A percentile compares a stretch with the other conserved stretches of the same genome.
Conservation (phyloP, 2,329 filamentous ascomycete genomes). For the Aureobasidium sp. region DNA sequence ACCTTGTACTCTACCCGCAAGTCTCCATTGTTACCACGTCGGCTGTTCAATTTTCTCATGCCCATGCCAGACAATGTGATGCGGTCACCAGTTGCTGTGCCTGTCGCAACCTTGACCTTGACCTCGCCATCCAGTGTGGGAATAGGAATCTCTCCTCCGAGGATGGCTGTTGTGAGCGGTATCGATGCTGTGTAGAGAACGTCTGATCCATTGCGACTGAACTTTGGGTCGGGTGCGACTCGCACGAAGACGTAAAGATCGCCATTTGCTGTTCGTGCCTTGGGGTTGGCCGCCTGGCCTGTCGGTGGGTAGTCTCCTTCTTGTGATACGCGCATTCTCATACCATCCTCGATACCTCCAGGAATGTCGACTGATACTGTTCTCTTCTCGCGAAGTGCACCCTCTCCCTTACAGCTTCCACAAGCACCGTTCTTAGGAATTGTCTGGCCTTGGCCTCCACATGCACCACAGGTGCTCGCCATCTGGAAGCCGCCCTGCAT, state of each 20-base stretch:
- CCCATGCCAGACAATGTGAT: slow-evolving; percentile 85
- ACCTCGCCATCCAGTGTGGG: slow-evolving; percentile 87
- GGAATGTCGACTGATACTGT: slow-evolving; percentile 87
- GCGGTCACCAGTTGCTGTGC: slow-evolving; percentile 85
- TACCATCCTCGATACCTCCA: slow-evolving; percentile 90
- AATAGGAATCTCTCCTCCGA: slow-evolving; percentile 82
- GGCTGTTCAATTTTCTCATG: slow-evolving; percentile 72
- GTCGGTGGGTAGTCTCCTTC: slow-evolving; percentile 82
- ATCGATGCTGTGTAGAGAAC: slow-evolving; percentile 88
- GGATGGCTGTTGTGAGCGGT: slow-evolving; percentile 82
- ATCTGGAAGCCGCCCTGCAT: slow-evolving; percentile 95
- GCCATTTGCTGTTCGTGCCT: slow-evolving; percentile 61
- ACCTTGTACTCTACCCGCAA: slow-evolving; percentile 92
- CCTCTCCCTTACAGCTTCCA: slow-evolving; percentile 68
- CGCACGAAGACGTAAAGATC: slow-evolving; percentile 88
- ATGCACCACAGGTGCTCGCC: slow-evolving; percentile 77
- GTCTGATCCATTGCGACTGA: slow-evolving; percentile 78
- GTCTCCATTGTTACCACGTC: slow-evolving; percentile 65
- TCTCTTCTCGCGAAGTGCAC: slow-evolving; percentile 74
- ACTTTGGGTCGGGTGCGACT: slow-evolving; percentile 83
- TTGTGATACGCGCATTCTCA: slow-evolving; percentile 76
- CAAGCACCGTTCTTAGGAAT: slow-evolving; percentile 79
- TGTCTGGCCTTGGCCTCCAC: slow-evolving; percentile 67
- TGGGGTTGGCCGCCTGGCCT: slow-evolving; percentile 56
- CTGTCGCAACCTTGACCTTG: slow-evolving; percentile 82